Base-by-base conservation (phyloP, 768 basidiomycete species). In the Tylopilus plumbeoviolaceoides region DNA sequence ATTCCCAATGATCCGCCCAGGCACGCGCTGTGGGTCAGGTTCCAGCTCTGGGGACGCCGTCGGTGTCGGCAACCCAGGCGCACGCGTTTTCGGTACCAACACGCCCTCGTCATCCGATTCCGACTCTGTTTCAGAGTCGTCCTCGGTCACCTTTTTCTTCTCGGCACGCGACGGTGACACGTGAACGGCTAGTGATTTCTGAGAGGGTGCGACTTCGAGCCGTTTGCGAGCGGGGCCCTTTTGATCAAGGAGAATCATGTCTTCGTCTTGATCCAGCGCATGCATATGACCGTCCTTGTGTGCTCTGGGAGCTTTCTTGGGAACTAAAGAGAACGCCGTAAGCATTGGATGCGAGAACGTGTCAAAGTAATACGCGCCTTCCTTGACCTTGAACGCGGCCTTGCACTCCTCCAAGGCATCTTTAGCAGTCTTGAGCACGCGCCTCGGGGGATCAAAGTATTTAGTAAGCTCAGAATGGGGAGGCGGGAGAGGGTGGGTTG, bases 391-490 rank as follows among this genome's bases (percentile, higher is more conserved):
- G 73, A 98, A 84, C 1, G 65, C 73, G 7, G 72, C 64, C 65
- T 82, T 85, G 60, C 85, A 86, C 20, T 79, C 75, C 52, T 85
- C 80, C 20, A 87, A 72, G 0, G 83, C 73, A 1, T 73, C 68
- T 40, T 71, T 70, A 0, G 88, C 78, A 12, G 78, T 75, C 63
- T 89, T 88, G 14, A 87, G 68, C 1, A 89, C 81, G 30, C 75
- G 76, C 30, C 72, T 77, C 0, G 95, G 95, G 5, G 91, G 83
- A 11, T 91, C 74, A 60, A 97, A 85, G 69, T 89, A 98, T 63
- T 88, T 92, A 27, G 80, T 72, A 1, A 97, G 75, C 50, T 91
- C 90, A 2, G 85, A 86, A 68, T 97, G 92, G 1, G 91, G 89
- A 3, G 90, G 89, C 1, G 89, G 85, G 9, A 95, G 77, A 0